These are phyloP conservation scores for Tricholoma flavovirens DNA, from an alignment of 768 basidiomycete species.

Conservation along the genomic window DNA sequence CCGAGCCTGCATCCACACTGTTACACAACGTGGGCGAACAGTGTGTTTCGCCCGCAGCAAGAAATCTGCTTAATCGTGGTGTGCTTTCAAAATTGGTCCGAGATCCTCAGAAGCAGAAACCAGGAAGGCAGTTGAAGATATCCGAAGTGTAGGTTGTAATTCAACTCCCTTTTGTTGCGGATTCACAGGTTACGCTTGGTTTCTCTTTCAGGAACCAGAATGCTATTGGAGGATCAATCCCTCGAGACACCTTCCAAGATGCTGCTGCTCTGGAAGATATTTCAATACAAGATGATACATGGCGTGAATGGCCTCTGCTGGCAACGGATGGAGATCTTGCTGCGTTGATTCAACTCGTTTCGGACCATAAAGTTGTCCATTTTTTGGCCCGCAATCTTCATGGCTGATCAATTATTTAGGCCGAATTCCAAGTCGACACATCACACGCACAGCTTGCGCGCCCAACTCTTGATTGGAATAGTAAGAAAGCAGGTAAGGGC, in stretches of 20 bases:
- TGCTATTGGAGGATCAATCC: slow-evolving; percentile 57
- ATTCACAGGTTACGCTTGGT: background rate
- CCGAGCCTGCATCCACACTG: slow-evolving; percentile 50
- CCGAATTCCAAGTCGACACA: slow-evolving; percentile 69
- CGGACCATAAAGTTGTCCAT: slow-evolving; percentile 59
- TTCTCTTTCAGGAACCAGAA: slow-evolving; percentile 52
- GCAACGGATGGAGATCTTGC: slow-evolving; percentile 80
- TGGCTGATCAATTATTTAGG: slow-evolving; percentile 33
- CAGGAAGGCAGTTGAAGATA: slow-evolving; percentile 72
- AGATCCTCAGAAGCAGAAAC: slow-evolving; percentile 56
- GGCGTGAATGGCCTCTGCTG: slow-evolving; percentile 75
- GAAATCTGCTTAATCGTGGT: slow-evolving; percentile 56
- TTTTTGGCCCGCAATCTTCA: background rate
- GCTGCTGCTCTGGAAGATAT: slow-evolving; percentile 59
- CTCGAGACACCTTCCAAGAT: slow-evolving; percentile 65
- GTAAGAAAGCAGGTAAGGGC: slow-evolving; percentile 75
- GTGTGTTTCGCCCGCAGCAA: slow-evolving; percentile 48
- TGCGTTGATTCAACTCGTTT: slow-evolving; percentile 73
- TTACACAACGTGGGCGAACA: slow-evolving; percentile 54
- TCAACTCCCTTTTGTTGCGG: background rate
- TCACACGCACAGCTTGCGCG: slow-evolving; percentile 52
- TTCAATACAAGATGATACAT: slow-evolving; percentile 42
- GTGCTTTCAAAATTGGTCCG: slow-evolving; percentile 62
- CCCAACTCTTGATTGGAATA: slow-evolving; percentile 69
- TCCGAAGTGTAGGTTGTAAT: slow-evolving; percentile 51